A percentile compares a stretch with the other conserved stretches of the same genome.
These are phyloP conservation scores for Symbiodinium natans DNA, from an alignment of 73 alveolate species.

Conservation along the genomic window DNA sequence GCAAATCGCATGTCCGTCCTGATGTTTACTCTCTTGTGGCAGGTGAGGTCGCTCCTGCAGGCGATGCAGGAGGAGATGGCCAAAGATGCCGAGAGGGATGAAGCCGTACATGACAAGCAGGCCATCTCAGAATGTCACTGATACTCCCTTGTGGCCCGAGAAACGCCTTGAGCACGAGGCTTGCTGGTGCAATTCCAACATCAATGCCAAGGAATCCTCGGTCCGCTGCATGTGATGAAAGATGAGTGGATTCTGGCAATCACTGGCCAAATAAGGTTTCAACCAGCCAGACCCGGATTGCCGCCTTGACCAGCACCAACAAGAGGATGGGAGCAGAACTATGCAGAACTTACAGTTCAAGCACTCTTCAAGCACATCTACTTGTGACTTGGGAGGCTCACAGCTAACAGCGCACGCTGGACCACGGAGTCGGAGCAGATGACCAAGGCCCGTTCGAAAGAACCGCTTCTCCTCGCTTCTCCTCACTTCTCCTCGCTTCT, in stretches of 20 bases:
- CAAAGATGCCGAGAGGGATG: not conserved
- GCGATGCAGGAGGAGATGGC: not conserved
- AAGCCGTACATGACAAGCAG: conserved; percentile 11
- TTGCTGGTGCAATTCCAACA: conserved; percentile 5
- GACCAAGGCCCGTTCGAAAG: not conserved
- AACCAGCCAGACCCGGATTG: not conserved
- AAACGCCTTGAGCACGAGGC: not conserved
- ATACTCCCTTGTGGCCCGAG: too few species aligned
- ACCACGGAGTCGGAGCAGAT: not conserved
- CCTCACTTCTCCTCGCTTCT: too few species aligned
- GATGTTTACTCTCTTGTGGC: too few species aligned
- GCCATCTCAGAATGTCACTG: too few species aligned
- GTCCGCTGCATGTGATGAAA: not conserved
- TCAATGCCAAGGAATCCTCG: not conserved
- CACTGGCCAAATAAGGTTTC: not conserved
- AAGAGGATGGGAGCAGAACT: not conserved
- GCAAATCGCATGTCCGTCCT: not conserved
- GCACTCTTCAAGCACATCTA: too few species aligned
- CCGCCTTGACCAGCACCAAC: conserved; percentile 4
- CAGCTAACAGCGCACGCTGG: not conserved
- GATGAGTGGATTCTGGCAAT: too few species aligned
- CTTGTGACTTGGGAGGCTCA: not conserved
- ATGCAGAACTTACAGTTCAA: not conserved
- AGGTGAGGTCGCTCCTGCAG: not conserved
- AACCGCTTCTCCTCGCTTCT: too few species aligned